A percentile compares a stretch with the other conserved stretches of the same genome.
Conservation (phyloP, 331 rosid genomes). For the Arachis monticola region DNA sequence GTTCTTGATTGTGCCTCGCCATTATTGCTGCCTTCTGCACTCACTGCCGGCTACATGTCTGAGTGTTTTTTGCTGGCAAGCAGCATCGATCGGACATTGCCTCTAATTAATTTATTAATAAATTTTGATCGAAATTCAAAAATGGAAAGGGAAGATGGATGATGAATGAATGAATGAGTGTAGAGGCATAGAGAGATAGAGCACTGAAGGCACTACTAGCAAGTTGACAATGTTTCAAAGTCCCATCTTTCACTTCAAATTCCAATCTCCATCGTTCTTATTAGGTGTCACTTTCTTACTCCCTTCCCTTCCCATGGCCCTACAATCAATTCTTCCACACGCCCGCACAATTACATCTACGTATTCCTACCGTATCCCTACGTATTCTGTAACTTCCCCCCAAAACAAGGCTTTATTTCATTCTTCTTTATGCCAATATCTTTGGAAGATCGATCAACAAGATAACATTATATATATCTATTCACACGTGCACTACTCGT, state of each 20-base stretch:
- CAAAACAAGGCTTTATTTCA: not conserved
- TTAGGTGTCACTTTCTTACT: slow-evolving; percentile 40
- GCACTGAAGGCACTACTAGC: slow-evolving; percentile 28
- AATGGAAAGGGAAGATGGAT: too few species aligned
- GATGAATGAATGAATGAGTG: too few species aligned
- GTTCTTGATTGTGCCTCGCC: not conserved
- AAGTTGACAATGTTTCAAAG: slow-evolving; percentile 43
- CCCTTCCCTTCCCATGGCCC: slow-evolving; percentile 33
- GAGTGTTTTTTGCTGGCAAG: slow-evolving; percentile 29
- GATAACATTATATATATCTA: not conserved
- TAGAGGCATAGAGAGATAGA: too few species aligned
- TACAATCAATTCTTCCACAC: slow-evolving; percentile 30
- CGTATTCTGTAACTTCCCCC: not conserved
- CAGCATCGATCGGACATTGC: not conserved
- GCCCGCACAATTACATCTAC: not conserved
- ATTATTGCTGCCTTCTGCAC: slow-evolving; percentile 31
- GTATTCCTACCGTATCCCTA: not conserved
- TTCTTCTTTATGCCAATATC: not conserved
- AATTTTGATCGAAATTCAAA: too few species aligned
- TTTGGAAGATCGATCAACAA: not conserved
- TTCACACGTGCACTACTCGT: slow-evolving; percentile 9
- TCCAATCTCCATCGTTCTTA: slow-evolving; percentile 31
- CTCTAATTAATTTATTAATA: too few species aligned
- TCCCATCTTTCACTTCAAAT: slow-evolving; percentile 56
- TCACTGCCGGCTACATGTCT: slow-evolving; percentile 38